Evolutionary conservation across 768 basidiomycete genomes (phyloP).

Genomic region (Gymnopilus junonius): DNA sequence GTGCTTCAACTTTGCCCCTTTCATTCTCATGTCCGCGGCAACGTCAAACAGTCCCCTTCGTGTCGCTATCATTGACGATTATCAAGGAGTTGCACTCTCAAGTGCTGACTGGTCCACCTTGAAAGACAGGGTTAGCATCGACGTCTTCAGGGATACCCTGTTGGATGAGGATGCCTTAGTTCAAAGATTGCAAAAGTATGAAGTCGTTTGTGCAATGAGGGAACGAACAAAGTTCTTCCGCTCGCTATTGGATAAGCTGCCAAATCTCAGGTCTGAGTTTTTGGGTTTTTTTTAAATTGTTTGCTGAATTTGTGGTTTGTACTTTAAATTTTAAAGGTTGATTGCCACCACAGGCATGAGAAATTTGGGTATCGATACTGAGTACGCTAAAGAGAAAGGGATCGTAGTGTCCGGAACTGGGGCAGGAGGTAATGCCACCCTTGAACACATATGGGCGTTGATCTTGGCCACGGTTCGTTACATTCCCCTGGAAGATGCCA

Average conservation of each 20-base stretch:
- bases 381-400: slow-evolving; percentile 48
- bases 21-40: slow-evolving; percentile 15
- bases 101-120: slow-evolving; percentile 59
- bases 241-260: slow-evolving; percentile 54
- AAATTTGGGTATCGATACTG: slow-evolving; percentile 55
- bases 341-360: slow-evolving; percentile 60
- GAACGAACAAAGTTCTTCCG: slow-evolving; percentile 64
- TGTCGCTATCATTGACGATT: slow-evolving; percentile 66
- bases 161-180: slow-evolving; percentile 54
- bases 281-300: neutral
- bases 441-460: slow-evolving; percentile 70
- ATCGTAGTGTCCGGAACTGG: slow-evolving; percentile 58
- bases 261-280: slow-evolving; percentile 51
- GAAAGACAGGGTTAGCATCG: slow-evolving; percentile 38
- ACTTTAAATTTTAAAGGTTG: slow-evolving; percentile 33
- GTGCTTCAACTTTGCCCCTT: slow-evolving; percentile 6
- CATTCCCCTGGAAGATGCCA: slow-evolving; percentile 52
- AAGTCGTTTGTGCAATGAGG: slow-evolving; percentile 68
- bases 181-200: slow-evolving; percentile 51
- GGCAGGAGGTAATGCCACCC: slow-evolving; percentile 48
- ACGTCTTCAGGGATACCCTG: slow-evolving; percentile 56
- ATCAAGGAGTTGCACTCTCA: slow-evolving; percentile 54
- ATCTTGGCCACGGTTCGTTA: slow-evolving; percentile 56
- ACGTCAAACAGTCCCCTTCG: slow-evolving; percentile 25
- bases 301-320: neutral